Conservation (phyloP, 495 filamentous ascomycete species). For the Aspergillus nidulans region DNA sequence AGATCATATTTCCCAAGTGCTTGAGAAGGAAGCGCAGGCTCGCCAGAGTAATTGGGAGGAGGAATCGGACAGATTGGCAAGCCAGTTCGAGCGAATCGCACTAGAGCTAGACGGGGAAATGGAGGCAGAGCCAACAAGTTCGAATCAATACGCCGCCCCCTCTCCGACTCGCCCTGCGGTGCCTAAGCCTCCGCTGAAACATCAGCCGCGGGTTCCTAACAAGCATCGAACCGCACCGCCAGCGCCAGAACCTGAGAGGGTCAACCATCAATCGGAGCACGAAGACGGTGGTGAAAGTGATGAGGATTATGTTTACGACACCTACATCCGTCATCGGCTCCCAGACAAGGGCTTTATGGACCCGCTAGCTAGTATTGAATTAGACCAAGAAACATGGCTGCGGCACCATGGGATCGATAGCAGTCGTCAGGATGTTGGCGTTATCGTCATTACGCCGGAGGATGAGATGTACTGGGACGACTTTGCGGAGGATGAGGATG, state of each 20-base stretch:
- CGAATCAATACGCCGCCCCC: not conserved
- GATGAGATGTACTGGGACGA: constrained; percentile 56
- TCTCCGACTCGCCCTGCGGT: constrained; percentile 3
- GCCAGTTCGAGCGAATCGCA: constrained; percentile 45
- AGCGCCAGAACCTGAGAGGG: constrained; percentile 11
- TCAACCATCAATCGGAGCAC: not conserved
- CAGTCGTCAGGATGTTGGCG: constrained; percentile 43
- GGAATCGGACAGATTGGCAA: constrained; percentile 40
- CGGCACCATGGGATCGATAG: constrained; percentile 29
- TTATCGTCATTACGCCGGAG: constrained; percentile 56
- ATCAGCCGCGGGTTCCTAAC: constrained; percentile 34
- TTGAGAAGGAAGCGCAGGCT: constrained; percentile 32
- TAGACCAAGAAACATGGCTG: constrained; percentile 27
- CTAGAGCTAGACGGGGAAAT: constrained; percentile 34
- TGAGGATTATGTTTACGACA: constrained; percentile 60
- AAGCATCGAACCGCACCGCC: constrained; percentile 20
- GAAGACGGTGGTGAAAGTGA: constrained; percentile 39
- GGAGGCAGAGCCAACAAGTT: constrained; percentile 19
- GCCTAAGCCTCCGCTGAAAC: constrained; percentile 34
- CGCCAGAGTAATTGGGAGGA: constrained; percentile 39
- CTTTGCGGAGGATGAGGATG: constrained; percentile 51
- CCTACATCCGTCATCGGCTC: constrained; percentile 51
- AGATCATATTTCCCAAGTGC: constrained; percentile 29
- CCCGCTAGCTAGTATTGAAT: constrained; percentile 27
- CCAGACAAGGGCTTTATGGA: constrained; percentile 27